Evolutionary conservation across 768 basidiomycete species (phyloP).

Genomic region (Kwoniella botswanensis): DNA sequence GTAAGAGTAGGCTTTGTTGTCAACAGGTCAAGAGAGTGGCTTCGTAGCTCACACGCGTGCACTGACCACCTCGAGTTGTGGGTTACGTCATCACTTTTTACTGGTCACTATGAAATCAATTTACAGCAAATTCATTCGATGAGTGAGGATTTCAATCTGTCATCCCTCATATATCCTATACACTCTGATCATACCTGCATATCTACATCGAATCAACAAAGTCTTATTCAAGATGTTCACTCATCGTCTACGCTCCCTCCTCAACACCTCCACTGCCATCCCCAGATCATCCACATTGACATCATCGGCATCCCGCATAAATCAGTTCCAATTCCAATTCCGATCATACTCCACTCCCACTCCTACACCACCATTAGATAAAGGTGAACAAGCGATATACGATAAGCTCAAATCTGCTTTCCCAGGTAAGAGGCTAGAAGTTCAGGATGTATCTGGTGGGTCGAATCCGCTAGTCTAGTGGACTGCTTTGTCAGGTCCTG

Average conservation of each 20-base stretch:
- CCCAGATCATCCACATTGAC: neutral
- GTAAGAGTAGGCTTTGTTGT: neutral
- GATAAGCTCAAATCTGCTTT: constrained; percentile 76
- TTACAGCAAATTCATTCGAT: neutral
- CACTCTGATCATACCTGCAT: neutral
- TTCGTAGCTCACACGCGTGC: neutral
- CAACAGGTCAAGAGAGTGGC: no score
- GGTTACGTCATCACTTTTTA: constrained; percentile 2
- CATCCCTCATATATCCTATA: neutral
- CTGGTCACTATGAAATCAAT: neutral
- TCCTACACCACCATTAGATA: constrained; percentile 47
- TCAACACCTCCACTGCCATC: neutral
- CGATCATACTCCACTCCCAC: constrained; percentile 2
- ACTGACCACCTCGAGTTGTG: neutral
- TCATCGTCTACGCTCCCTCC: neutral
- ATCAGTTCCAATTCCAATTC: neutral
- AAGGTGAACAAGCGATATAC: constrained; percentile 73
- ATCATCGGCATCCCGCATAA: neutral
- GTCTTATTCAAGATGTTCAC: neutral
- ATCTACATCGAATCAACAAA: neutral
- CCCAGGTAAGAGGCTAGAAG: constrained; percentile 76
- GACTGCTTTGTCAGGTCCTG: neutral
- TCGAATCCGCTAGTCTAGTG: neutral
- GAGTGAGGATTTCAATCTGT: neutral
- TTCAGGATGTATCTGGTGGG: constrained; percentile 94